Evolutionary conservation across 2,329 filamentous ascomycete species (phyloP).

Genomic region (Neurospora sp.): DNA sequence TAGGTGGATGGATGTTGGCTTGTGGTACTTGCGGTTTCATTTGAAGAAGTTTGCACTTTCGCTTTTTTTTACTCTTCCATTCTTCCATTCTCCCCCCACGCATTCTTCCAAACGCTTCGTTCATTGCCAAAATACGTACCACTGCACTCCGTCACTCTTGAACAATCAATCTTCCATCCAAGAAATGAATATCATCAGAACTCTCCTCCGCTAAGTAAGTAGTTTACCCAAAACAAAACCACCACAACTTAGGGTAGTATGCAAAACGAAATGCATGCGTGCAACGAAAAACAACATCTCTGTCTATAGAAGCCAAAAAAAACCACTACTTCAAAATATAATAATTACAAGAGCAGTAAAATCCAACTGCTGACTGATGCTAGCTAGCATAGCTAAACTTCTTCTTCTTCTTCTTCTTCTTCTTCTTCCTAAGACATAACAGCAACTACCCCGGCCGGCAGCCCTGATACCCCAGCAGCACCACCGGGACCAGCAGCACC

Average conservation of each 20-base stretch:
- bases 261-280: neutral
- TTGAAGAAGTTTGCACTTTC: neutral
- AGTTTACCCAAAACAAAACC: neutral
- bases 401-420: neutral
- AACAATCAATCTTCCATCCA: neutral
- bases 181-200: neutral
- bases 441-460: neutral
- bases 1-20: too few relatives aligned
- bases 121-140: neutral
- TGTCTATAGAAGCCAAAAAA: neutral
- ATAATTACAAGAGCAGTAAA: neutral
- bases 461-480: too few relatives aligned
- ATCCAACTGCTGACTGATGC: neutral
- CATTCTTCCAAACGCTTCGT: neutral
- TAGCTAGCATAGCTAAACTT: neutral
- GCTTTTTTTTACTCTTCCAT: neutral
- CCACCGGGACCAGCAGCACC: neutral
- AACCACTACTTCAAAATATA: neutral
- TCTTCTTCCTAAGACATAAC: neutral
- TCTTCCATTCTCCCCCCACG: neutral
- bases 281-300: neutral
- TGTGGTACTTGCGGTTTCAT: neutral
- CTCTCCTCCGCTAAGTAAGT: too few relatives aligned
- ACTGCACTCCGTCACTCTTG: neutral
- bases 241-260: neutral